Conservation (phyloP, 331 rosid genomes). For the Quercus lobata region DNA sequence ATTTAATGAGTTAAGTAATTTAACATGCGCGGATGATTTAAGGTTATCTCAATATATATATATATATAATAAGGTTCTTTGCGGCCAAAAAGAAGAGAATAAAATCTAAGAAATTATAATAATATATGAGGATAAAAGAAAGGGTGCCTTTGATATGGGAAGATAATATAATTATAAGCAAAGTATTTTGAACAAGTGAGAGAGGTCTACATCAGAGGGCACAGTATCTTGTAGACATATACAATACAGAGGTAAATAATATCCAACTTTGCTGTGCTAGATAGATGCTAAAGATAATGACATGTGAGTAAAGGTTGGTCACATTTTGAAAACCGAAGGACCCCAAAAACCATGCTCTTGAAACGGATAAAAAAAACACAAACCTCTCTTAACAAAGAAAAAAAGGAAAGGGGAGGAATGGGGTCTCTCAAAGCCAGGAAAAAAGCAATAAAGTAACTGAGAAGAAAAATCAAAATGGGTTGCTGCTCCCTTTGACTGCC, state of each 20-base stretch:
- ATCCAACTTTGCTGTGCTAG: slow-evolving; percentile 14
- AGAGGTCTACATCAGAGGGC: slow-evolving; percentile 31
- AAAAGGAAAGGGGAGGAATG: slow-evolving; percentile 20
- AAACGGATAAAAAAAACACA: slow-evolving; percentile 27
- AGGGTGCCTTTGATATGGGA: slow-evolving; percentile 1
- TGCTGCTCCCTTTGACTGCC: slow-evolving; percentile 66
- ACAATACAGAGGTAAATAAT: slow-evolving; percentile 8
- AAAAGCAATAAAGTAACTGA: slow-evolving; percentile 41
- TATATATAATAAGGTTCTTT: too few relatives aligned
- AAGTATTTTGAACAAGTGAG: background rate
- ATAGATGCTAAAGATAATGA: slow-evolving; percentile 47
- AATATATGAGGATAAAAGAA: background rate
- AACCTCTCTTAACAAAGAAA: slow-evolving; percentile 2
- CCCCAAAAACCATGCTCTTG: slow-evolving; percentile 23
- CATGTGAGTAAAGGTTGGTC: slow-evolving; percentile 57
- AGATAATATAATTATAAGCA: background rate
- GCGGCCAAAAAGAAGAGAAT: too few relatives aligned
- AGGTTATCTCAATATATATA: too few relatives aligned
- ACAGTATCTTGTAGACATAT: slow-evolving; percentile 8
- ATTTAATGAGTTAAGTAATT: too few relatives aligned
- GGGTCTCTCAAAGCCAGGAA: slow-evolving; percentile 51
- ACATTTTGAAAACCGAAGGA: slow-evolving; percentile 50
- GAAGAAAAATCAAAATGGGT: slow-evolving; percentile 15
- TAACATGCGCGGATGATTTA: too few relatives aligned
- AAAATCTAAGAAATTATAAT: background rate